Evolutionary conservation across 441 rosid genomes (phyloP).

Genomic region (Populus hybrid): DNA sequence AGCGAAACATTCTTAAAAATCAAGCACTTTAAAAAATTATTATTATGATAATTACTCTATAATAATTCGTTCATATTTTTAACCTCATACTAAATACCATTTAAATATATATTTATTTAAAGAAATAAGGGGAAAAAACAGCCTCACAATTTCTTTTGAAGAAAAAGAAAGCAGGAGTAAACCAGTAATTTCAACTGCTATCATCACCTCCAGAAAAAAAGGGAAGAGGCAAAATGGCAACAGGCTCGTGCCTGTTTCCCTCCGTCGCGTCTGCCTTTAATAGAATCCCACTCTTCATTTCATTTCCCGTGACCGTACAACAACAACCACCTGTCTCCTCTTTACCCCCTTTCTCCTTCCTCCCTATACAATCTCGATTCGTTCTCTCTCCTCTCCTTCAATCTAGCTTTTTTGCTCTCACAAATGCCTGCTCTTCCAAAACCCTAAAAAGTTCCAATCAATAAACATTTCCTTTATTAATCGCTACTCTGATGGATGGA

Average conservation of each 20-base stretch:
- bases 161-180: not conserved
- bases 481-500: constrained; percentile 38
- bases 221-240: not conserved
- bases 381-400: not conserved
- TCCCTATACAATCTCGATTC: not conserved
- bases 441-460: constrained; percentile 14
- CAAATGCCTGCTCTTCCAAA: constrained; percentile 8
- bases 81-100: not conserved
- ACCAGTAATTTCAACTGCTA: not conserved
- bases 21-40: not conserved
- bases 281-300: not conserved
- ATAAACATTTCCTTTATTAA: not conserved
- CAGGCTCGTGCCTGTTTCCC: constrained; percentile 16
- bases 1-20: not conserved
- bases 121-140: not conserved
- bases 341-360: not conserved
- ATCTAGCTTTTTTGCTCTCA: constrained; percentile 12
- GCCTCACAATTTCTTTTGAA: not conserved
- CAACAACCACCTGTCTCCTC: not conserved
- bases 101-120: too few species aligned
- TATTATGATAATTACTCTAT: not conserved
- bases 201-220: not conserved
- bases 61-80: not conserved
- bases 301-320: constrained; percentile 23
- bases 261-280: not conserved